Evolutionary conservation across 345 rosid species (phyloP).

Genomic region (Sapria himalayana): DNA sequence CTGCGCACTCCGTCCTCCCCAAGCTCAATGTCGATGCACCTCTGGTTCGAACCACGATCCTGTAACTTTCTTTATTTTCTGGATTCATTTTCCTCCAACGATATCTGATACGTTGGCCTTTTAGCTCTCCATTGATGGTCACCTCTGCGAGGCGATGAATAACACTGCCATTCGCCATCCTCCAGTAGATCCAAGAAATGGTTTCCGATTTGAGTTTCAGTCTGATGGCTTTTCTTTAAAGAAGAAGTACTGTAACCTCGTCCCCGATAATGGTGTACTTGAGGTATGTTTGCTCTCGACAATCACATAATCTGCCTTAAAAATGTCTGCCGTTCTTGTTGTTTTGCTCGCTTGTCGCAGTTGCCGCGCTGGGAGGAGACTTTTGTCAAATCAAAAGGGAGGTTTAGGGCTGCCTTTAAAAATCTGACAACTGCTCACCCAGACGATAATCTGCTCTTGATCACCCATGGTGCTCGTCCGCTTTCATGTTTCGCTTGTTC

Average conservation of each 20-base stretch:
- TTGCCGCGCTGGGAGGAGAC: slow-evolving; percentile 64
- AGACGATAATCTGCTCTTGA: slow-evolving; percentile 49
- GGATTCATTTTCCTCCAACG: not conserved
- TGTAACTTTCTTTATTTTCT: not conserved
- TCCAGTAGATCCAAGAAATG: slow-evolving; percentile 44
- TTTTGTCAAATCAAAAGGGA: slow-evolving; percentile 17
- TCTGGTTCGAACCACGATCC: not conserved
- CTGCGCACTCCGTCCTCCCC: slow-evolving; percentile 39
- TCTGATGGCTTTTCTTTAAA: not conserved
- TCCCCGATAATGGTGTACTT: no score
- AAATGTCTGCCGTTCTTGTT: no score
- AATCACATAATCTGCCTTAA: slow-evolving; percentile 6
- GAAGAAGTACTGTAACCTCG: no score
- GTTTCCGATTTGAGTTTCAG: slow-evolving; percentile 16
- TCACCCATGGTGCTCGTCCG: slow-evolving; percentile 42
- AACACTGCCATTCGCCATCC: slow-evolving; percentile 32
- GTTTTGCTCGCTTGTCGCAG: slow-evolving; percentile 15
- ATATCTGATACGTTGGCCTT: not conserved
- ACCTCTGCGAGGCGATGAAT: slow-evolving; percentile 62
- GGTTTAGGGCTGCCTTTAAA: slow-evolving; percentile 33
- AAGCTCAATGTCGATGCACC: slow-evolving; percentile 38
- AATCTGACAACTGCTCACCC: slow-evolving; percentile 64
- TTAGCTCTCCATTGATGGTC: slow-evolving; percentile 58
- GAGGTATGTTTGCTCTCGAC: not conserved
- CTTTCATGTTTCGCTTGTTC: not conserved